Base-by-base conservation (phyloP, 2,329 filamentous ascomycete genomes). In the Pseudodiploospora longispora region DNA sequence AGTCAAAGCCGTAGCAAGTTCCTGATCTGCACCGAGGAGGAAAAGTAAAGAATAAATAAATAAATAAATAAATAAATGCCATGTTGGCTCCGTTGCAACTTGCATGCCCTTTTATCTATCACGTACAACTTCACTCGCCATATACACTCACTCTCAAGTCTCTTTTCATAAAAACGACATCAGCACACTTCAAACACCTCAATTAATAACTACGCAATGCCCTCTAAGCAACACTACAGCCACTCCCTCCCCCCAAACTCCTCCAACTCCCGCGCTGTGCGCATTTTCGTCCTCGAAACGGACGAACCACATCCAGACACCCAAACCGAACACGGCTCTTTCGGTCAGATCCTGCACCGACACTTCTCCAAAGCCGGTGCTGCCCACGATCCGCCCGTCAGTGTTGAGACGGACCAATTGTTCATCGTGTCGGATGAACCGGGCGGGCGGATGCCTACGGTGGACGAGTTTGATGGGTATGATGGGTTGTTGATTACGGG, bases 401-500 rank as follows among this genome's bases (percentile, higher is more conserved):
- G 69, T 5, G 67, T 80, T 28, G 70, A 78, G 53, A 77, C 74
- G 2, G 67, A 72, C 27, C 73, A 75, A 55, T 63, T 71, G 33
- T 80, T 74, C 51, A 68, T 80, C 5, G 74, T 80, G 4, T 63
- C 71, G 7, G 19, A 19, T 19, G 68, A 72, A 7, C 53, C 68
- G 31, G 66, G 68, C 8, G 71, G 72, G 4, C 60, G 63, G 7
- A 67, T 78, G 12, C 74, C 74, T 0, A 62, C 59, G 4, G 58
- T 62, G 3, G 62, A 68, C 2, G 74, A 77, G 5, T 71, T 80
- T 33, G 75, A 83, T 1, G 68, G 76, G 9, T 72, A 87, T 29
- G 83, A 91, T 65, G 86, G 81, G 1, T 66, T 93, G n/a, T 63
- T 93, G 32, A 72, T 91, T 41, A 85, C 82, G 1, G 87, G 87